Conservation (phyloP, 345 rosid genomes). For the Laguncularia racemosa region DNA sequence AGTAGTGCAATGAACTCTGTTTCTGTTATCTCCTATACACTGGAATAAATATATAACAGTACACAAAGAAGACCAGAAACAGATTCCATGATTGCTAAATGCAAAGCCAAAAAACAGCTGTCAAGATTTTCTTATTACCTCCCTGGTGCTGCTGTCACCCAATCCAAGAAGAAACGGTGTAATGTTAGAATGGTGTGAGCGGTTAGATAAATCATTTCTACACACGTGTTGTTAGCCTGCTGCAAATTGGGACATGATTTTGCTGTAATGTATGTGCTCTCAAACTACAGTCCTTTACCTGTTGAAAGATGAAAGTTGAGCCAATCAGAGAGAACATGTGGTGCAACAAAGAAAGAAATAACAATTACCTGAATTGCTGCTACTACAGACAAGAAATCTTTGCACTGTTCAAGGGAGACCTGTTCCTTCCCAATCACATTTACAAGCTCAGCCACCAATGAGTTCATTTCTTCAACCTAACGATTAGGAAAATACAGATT, state of each 20-base stretch:
- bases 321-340: neutral
- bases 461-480: constrained; percentile 72
- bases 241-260: constrained; percentile 36
- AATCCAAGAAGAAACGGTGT: constrained; percentile 30
- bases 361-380: constrained; percentile 72
- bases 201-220: constrained; percentile 68
- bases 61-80: too few relatives aligned
- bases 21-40: too few relatives aligned
- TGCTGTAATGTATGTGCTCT: constrained; percentile 74
- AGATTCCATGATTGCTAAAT: neutral
- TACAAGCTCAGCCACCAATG: constrained; percentile 51
- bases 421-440: constrained; percentile 55
- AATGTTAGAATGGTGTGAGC: constrained; percentile 54
- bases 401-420: constrained; percentile 52
- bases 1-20: too few relatives aligned
- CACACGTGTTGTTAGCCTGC: constrained; percentile 60
- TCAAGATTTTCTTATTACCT: constrained; percentile 22
- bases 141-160: constrained; percentile 23
- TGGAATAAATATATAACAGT: too few relatives aligned
- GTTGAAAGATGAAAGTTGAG: constrained; percentile 12
- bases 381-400: constrained; percentile 56
- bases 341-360: constrained; percentile 1
- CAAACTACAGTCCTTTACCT: constrained; percentile 82
- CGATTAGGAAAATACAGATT: neutral
- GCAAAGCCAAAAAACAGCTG: constrained; percentile 26